Base-by-base conservation (phyloP, 1,284 basidiomycete genomes). In the Moesziomyces globuligerus region DNA sequence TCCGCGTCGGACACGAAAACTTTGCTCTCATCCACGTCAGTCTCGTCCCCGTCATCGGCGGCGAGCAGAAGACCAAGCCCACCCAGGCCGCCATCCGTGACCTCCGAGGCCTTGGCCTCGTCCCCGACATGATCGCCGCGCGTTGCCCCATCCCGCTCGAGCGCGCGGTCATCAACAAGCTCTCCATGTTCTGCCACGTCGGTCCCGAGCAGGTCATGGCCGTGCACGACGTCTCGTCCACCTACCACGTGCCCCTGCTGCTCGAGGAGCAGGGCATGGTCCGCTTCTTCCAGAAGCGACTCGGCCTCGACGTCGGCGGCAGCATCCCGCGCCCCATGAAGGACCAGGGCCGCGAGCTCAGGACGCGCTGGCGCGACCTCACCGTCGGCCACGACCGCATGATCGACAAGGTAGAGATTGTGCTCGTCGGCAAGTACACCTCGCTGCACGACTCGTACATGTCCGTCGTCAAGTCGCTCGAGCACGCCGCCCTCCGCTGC, bases 161-260 rank as follows among this genome's bases (percentile, higher is more conserved):
- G 53, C 87, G 88, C 4, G 87, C 90, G 0, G 95, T 95, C 41
- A 96, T 94, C 84, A 88, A 90, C 79, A 98, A 98, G 84, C 94
- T 98, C 43, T 94, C 93, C 68, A 98, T 98, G 94, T 98, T 98
- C 87, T 98, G 95, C 84, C 96, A 98, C 81, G 95, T 98, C 69
- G 86, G 89, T 1, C 87, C 91, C 5, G 90, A 94, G 78, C 96
- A 98, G 83, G 96, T 98, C 38, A 87, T 98, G 56, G 95, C 93
- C 54, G 92, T 98, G 13, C 95, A 98, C 84, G 94, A 98, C 80
- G 93, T 98, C 38, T 89, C 90, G 7, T 97, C 94, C 20, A 93
- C 98, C 32, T 99, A 99, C 84, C 95, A 98, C 80, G 95, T 98
- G 28, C 96, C 96, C 1, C 87, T 98, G 7, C 87, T 98, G 9